Conservation (phyloP, 2,329 filamentous ascomycete species). For the Penicillium sp. region DNA sequence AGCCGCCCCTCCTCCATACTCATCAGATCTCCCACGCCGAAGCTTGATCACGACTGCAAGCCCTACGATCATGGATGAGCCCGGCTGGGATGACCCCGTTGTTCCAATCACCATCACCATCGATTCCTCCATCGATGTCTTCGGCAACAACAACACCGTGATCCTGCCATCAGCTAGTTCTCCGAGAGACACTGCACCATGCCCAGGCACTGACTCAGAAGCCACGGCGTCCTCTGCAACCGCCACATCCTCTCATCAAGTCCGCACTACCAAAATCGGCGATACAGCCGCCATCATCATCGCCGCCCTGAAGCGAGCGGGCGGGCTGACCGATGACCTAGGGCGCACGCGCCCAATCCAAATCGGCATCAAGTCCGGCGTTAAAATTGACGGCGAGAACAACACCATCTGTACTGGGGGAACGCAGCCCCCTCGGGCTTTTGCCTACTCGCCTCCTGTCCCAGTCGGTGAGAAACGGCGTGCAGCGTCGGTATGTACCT, state of each 20-base stretch:
- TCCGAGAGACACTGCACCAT: neutral
- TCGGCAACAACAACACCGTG: constrained; percentile 34
- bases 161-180: constrained; percentile 13
- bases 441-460: neutral
- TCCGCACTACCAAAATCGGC: neutral
- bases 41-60: constrained; percentile 3
- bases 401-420: neutral
- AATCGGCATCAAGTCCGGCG: constrained; percentile 12
- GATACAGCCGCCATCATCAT: neutral
- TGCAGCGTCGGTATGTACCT: neutral
- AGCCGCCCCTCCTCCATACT: constrained; percentile 26
- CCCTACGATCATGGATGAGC: constrained; percentile 7
- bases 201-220: neutral
- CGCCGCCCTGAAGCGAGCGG: neutral
- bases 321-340: neutral
- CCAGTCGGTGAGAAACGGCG: neutral
- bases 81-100: constrained; percentile 17
- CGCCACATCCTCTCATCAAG: neutral
- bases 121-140: constrained; percentile 34
- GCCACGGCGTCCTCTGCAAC: neutral
- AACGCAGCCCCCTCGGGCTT: neutral
- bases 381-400: neutral
- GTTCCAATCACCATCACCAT: constrained; percentile 31
- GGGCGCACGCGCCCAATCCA: constrained; percentile 14
- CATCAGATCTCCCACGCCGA: constrained; percentile 1